A percentile compares a stretch with the other conserved stretches of the same genome.
These are phyloP conservation scores for Aspergillus brasiliensis DNA, from an alignment of 2,329 filamentous ascomycete genomes.

Conservation along the genomic window DNA sequence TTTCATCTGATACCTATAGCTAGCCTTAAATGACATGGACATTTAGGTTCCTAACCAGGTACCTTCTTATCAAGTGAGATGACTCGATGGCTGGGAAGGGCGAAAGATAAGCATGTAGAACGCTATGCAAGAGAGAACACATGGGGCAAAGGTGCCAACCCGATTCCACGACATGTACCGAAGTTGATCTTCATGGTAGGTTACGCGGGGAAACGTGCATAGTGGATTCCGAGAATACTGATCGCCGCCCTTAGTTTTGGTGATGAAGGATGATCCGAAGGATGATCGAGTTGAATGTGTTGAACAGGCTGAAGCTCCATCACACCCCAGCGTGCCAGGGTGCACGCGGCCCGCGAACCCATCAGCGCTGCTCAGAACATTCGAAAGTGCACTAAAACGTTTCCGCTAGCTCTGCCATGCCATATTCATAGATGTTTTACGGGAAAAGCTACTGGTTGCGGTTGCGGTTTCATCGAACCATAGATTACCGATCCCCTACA, in stretches of 20 bases:
- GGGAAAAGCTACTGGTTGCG: background rate
- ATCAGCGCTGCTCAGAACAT: background rate
- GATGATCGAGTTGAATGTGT: background rate
- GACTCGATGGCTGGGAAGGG: background rate
- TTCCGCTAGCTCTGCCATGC: background rate
- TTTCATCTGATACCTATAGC: background rate
- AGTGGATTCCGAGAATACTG: background rate
- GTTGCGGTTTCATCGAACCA: background rate
- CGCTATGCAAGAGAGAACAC: background rate
- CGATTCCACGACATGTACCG: background rate
- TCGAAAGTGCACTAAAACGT: background rate
- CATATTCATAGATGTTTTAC: background rate
- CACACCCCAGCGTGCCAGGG: background rate
- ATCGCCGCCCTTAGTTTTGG: background rate
- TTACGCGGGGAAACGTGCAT: background rate
- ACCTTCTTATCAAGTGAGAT: background rate
- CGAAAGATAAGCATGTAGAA: background rate
- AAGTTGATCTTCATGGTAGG: background rate
- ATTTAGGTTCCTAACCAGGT: background rate
- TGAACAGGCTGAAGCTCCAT: background rate
- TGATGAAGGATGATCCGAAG: background rate
- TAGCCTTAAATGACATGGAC: background rate
- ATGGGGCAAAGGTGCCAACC: background rate
- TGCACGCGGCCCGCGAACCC: background rate
- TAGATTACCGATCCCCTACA: background rate